Conservation (phyloP, 805 yeast species). For the Metschnikowia colocasiae region DNA sequence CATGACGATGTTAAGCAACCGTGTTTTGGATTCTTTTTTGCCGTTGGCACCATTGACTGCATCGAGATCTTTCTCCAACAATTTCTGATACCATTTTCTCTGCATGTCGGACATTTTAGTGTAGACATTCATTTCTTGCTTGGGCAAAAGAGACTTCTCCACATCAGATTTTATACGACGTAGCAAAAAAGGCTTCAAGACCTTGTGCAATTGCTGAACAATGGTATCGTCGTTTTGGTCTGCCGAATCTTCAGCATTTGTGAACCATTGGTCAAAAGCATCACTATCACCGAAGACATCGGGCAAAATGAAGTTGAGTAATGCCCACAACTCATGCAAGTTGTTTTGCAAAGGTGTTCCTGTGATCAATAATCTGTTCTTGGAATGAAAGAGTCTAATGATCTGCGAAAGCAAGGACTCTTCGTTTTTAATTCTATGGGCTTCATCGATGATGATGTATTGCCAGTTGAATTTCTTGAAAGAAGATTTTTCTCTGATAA, state of each 20-base stretch:
- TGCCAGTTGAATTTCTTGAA: conserved; percentile 70
- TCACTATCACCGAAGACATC: conserved; percentile 73
- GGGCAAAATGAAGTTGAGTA: conserved; percentile 70
- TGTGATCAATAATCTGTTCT: conserved; percentile 66
- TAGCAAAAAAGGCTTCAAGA: conserved; percentile 67
- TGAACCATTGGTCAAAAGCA: conserved; percentile 74
- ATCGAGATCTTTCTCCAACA: conserved; percentile 75
- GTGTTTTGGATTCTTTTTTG: conserved; percentile 69
- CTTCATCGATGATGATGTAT: conserved; percentile 77
- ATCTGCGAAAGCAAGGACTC: conserved; percentile 70
- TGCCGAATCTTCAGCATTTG: conserved; percentile 36
- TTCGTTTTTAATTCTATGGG: conserved; percentile 79
- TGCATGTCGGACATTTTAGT: conserved; percentile 79
- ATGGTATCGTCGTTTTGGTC: conserved; percentile 43
- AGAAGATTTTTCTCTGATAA: conserved; percentile 66
- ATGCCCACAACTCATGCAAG: conserved; percentile 77
- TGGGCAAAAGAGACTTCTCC: conserved; percentile 74
- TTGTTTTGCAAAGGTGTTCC: conserved; percentile 84
- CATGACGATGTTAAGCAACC: conserved; percentile 77
- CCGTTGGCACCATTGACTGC: conserved; percentile 83
- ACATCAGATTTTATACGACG: conserved; percentile 79
- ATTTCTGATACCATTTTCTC: conserved; percentile 69
- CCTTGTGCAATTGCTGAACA: conserved; percentile 70
- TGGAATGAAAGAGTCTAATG: conserved; percentile 66
- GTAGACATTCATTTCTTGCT: conserved; percentile 69